A percentile compares a stretch with the other conserved stretches of the same genome.
phyloP scores from a whole-genome alignment of 2,329 filamentous ascomycete genomes.

The Cephalotrichum gorgonifer region DNA sequence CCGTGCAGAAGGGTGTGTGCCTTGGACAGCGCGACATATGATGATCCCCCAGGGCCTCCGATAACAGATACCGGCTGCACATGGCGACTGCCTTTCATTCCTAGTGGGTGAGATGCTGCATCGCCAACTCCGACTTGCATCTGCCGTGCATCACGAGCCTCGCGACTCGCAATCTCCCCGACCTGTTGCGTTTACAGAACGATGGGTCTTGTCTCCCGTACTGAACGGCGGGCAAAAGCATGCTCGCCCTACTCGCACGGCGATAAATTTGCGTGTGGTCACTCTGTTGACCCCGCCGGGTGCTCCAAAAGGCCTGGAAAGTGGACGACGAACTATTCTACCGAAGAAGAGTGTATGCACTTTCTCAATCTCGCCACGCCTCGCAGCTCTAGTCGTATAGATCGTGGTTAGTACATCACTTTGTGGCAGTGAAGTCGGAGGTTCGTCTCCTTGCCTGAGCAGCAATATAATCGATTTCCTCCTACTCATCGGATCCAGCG shows the following conservation, averaged over 20 bases:
- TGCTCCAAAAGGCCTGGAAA: no score
- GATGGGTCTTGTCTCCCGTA: neutral
- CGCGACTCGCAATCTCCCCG: neutral
- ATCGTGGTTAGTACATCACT: no score
- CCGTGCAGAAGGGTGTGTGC: neutral
- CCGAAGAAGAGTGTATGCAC: no score
- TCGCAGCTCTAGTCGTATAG: no score
- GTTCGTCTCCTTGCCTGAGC: neutral
- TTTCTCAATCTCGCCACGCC: no score
- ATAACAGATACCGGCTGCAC: neutral
- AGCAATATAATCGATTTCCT: constrained; percentile 8
- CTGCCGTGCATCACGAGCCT: neutral
- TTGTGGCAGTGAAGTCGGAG: no score
- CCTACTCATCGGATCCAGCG: no score
- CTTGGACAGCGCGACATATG: neutral
- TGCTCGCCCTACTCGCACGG: no score
- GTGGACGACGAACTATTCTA: no score
- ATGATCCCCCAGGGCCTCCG: neutral
- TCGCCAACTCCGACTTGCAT: neutral
- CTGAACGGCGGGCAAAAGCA: no score
- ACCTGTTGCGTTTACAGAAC: neutral
- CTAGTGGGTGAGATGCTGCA: neutral
- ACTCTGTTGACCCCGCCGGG: no score
- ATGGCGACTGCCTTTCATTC: neutral
- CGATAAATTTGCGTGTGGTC: no score